Conservation (phyloP, 164 flowering plant species). For the Litsea cubeba region DNA sequence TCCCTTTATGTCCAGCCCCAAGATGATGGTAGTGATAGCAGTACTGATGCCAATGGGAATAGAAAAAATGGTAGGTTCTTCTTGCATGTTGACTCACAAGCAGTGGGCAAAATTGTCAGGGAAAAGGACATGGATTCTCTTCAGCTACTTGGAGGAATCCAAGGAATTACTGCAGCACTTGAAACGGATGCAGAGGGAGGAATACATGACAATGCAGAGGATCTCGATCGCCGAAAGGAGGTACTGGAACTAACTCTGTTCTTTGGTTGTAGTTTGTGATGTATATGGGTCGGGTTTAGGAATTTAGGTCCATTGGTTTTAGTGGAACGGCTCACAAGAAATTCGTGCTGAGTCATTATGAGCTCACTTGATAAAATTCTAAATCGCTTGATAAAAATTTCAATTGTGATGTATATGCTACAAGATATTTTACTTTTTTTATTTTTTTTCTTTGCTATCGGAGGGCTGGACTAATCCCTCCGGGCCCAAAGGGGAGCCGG, state of each 20-base stretch:
- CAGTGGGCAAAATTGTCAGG: conserved; percentile 31
- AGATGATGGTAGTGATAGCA: not conserved
- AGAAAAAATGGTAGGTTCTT: not conserved
- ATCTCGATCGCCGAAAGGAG: conserved; percentile 19
- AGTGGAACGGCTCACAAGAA: no score
- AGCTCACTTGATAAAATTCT: no score
- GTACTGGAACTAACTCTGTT: conserved; percentile 3
- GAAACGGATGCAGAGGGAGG: conserved; percentile 35
- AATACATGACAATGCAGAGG: conserved; percentile 26
- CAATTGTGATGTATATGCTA: no score
- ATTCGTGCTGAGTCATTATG: no score
- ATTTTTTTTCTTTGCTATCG: no score
- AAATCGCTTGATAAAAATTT: no score
- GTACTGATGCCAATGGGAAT: not conserved
- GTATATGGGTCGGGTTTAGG: no score
- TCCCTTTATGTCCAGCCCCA: conserved; percentile 4
- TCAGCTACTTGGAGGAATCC: conserved; percentile 31
- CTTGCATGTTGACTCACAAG: conserved; percentile 11
- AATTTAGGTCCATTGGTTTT: no score
- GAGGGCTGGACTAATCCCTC: no score
- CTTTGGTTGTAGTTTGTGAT: no score
- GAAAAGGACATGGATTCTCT: conserved; percentile 25
- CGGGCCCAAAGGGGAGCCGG: no score
- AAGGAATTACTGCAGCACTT: conserved; percentile 32
- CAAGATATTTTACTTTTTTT: no score